Conservation (phyloP, 192 early-diverging fungal species). For the Umbelopsis sp. region DNA sequence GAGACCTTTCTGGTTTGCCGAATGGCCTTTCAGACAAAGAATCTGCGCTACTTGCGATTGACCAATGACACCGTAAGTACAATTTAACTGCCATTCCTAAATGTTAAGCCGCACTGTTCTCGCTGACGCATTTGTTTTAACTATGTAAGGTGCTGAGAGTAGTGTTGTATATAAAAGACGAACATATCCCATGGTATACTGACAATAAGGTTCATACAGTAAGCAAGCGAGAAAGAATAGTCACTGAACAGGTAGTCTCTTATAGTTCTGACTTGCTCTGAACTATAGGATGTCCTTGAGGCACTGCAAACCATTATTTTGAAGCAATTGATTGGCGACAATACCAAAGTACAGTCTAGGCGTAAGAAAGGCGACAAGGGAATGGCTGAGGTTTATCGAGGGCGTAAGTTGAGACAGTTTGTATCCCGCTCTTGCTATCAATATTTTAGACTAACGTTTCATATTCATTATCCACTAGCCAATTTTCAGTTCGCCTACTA, state of each 20-base stretch:
- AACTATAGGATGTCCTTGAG: slow-evolving; percentile 3
- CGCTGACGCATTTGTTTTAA: neutral
- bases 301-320: slow-evolving; percentile 1
- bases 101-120: neutral
- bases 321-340: neutral
- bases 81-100: neutral
- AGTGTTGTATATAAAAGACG: neutral
- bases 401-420: neutral
- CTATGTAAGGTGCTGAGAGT: neutral
- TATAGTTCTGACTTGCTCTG: neutral
- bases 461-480: neutral
- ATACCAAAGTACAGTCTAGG: neutral
- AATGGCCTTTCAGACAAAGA: slow-evolving; percentile 13
- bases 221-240: neutral
- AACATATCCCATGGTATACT: slow-evolving; percentile 1
- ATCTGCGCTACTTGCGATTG: slow-evolving; percentile 3
- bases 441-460: neutral
- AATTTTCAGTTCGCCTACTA: slow-evolving; percentile 9
- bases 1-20: neutral
- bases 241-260: neutral
- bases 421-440: neutral
- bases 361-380: neutral
- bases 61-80: neutral
- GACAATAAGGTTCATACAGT: neutral
- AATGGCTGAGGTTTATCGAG: neutral